A percentile compares a stretch with the other conserved stretches of the same genome.
Evolutionary conservation across 129 eudicot genomes (phyloP).

Genomic region (Arctium minus): DNA sequence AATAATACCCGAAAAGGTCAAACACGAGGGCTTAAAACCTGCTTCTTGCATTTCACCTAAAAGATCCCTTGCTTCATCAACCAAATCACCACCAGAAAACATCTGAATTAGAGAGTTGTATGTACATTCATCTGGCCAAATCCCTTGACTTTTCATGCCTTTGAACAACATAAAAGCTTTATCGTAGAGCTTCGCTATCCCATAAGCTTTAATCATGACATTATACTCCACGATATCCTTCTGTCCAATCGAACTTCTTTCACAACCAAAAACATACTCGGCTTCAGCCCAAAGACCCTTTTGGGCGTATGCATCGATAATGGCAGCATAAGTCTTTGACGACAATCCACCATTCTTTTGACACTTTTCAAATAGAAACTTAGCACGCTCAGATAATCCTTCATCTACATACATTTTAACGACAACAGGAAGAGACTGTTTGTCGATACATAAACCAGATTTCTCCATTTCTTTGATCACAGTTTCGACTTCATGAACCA

Average conservation of each 20-base stretch:
- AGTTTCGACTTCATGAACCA: conserved; percentile 55
- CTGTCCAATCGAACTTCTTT: conserved; percentile 39
- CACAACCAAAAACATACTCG: conserved; percentile 51
- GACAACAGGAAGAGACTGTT: conserved; percentile 55
- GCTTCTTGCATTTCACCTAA: conserved; percentile 61
- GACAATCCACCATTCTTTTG: conserved; percentile 40
- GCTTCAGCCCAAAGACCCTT: conserved; percentile 93
- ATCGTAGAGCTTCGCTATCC: conserved; percentile 63
- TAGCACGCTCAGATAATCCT: conserved; percentile 52
- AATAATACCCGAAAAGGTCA: conserved; percentile 59
- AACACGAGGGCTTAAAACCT: conserved; percentile 57
- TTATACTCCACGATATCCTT: conserved; percentile 71
- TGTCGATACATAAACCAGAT: conserved; percentile 42
- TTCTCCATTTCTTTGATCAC: conserved; percentile 69
- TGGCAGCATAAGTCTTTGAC: conserved; percentile 52
- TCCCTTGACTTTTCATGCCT: conserved; percentile 76
- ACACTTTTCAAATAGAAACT: conserved; percentile 42
- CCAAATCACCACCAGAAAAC: conserved; percentile 65
- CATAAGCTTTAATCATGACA: conserved; percentile 92
- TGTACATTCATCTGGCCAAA: conserved; percentile 88
- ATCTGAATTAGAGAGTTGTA: conserved; percentile 81
- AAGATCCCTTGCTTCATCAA: conserved; percentile 54
- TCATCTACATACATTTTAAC: conserved; percentile 57
- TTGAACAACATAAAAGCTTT: conserved; percentile 66
- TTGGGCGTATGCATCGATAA: conserved; percentile 72